These are phyloP conservation scores for Rhizopogon vinicolor DNA, from an alignment of 768 basidiomycete genomes.

Conservation along the genomic window DNA sequence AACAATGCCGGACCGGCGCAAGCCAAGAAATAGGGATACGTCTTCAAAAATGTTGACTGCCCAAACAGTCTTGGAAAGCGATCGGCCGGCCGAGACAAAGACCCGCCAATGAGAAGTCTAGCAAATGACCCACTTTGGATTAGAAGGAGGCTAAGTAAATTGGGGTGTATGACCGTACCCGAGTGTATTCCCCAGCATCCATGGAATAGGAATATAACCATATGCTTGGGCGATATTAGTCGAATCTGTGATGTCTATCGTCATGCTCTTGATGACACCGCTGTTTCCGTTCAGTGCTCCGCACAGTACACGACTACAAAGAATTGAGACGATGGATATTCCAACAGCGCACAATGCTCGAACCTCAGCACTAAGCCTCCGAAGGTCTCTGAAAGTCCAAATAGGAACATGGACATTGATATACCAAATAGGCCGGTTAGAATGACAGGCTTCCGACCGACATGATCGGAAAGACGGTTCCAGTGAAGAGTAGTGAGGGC, in stretches of 20 bases:
- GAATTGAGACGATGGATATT: neutral
- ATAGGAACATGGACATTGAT: neutral
- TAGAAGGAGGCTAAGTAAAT: neutral
- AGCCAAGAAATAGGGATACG: constrained; percentile 65
- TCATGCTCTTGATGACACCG: constrained; percentile 63
- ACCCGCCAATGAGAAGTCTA: constrained; percentile 64
- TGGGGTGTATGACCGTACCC: constrained; percentile 24
- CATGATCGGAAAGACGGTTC: too few species aligned
- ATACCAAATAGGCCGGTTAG: constrained; percentile 4
- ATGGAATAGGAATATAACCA: constrained; percentile 29
- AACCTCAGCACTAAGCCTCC: constrained; percentile 43
- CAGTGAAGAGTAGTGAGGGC: too few species aligned
- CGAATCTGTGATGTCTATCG: constrained; percentile 27
- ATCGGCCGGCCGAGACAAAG: constrained; percentile 56
- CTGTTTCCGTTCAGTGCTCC: constrained; percentile 67
- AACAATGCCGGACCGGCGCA: constrained; percentile 58
- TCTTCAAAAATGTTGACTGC: constrained; percentile 44
- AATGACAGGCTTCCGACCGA: too few species aligned
- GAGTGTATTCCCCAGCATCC: constrained; percentile 26
- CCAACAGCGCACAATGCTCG: neutral
- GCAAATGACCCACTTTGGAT: neutral
- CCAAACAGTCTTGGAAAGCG: constrained; percentile 60
- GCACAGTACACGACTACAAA: neutral
- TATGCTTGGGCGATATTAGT: constrained; percentile 46
- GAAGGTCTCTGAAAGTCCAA: constrained; percentile 50